Evolutionary conservation across 139 green algal species (phyloP), one percentile per base, ranked within the genome.

Genomic region (Mesotaenium endlicherianum): DNA sequence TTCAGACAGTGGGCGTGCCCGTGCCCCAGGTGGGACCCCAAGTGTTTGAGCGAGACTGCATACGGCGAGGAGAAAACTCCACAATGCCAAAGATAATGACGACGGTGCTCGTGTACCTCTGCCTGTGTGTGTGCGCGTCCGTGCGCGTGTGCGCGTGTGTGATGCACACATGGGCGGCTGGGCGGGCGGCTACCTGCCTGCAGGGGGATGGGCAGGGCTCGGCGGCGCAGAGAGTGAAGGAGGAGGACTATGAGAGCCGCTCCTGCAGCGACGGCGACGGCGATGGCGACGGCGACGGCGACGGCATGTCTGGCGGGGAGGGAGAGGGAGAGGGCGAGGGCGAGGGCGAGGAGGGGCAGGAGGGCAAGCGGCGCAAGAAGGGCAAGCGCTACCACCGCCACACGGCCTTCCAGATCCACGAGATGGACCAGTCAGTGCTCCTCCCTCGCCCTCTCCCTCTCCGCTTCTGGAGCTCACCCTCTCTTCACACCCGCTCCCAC

Each of bases 301-400:
- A 64, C 20, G 53, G 53, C 53, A 64, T 26, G 20, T 26, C 53
- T 64, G 53, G 53, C n/a, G 69, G 34, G 43, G 69, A 77, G 36
- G 69, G 69, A 40, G 40, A 11, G 69, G 36, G 30, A 5, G 69
- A 55, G 11, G 69, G 69, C 26, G 53, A 64, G 20, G 53, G 26
- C 20, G 53, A 64, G 26, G 53, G 53, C 53, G 26, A 20, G 20
- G 26, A 20, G 20, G 53, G 53, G 57, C 11, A 39, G 43, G 69
- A 40, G 14, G 69, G 69, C 6, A 36, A n/a, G 41, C 30, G 34
- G 34, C 36, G 40, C n/a, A 77, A 77, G 43, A 77, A 77, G 69
- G 69, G 69, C 41, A 77, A 77, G 69, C 69, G 69, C n/a, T 77
- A 77, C 20, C 69, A 77, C 69, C 69, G 69, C 41, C 69, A 77